These are phyloP conservation scores for Lepraria neglecta DNA, from an alignment of 495 filamentous ascomycete species.

Conservation along the genomic window DNA sequence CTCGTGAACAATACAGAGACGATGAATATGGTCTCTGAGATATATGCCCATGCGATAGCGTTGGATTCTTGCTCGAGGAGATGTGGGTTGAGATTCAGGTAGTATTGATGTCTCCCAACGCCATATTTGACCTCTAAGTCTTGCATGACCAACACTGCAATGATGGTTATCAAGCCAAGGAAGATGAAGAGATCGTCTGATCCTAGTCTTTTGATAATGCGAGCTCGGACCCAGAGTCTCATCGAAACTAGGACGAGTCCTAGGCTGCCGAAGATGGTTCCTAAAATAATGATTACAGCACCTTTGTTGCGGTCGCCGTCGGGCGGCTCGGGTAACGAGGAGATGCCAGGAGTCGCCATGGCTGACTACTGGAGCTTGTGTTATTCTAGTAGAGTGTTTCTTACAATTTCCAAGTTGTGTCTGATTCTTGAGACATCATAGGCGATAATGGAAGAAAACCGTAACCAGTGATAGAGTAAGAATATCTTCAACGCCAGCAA, in stretches of 20 bases:
- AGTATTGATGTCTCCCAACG: neutral
- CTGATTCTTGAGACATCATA: too few species aligned
- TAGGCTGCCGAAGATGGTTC: too few species aligned
- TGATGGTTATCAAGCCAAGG: neutral
- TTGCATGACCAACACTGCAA: neutral
- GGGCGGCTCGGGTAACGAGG: too few species aligned
- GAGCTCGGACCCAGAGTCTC: constrained; percentile 3
- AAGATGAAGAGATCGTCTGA: constrained; percentile 6
- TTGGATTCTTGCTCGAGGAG: neutral
- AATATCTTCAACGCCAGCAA: too few species aligned
- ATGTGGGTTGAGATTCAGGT: neutral
- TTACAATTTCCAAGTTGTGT: too few species aligned
- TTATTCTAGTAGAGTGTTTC: too few species aligned
- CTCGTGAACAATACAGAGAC: constrained; percentile 39
- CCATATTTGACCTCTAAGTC: neutral
- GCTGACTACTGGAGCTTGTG: too few species aligned
- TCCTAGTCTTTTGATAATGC: constrained; percentile 6
- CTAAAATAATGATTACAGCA: too few species aligned
- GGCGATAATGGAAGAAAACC: too few species aligned
- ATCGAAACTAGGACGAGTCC: neutral
- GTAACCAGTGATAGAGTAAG: too few species aligned
- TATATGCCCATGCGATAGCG: constrained; percentile 34
- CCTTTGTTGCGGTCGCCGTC: too few species aligned
- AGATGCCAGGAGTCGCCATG: too few species aligned
- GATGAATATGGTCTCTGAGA: constrained; percentile 40